phyloP scores from a whole-genome alignment of 257 asterid species.

The Ballota nigra region DNA sequence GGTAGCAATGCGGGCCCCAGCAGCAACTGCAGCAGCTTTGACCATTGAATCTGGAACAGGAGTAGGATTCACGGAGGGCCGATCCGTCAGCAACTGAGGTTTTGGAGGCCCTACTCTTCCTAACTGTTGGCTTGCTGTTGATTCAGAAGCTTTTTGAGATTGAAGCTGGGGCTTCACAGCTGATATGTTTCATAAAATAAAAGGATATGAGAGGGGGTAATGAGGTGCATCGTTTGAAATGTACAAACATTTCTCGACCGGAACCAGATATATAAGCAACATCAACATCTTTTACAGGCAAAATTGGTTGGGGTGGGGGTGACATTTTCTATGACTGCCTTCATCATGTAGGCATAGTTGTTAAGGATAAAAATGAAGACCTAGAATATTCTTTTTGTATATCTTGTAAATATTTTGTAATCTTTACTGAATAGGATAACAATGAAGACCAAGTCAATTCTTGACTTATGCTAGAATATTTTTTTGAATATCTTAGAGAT shows the following conservation, averaged over 20 bases:
- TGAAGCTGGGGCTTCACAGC: constrained; percentile 26
- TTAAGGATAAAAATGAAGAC: too few species aligned
- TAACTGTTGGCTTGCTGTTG: constrained; percentile 22
- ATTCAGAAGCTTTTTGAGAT: constrained; percentile 24
- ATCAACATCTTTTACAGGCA: neutral
- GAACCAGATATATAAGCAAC: neutral
- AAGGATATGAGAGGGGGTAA: constrained; percentile 19
- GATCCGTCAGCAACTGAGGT: constrained; percentile 32
- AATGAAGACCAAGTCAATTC: too few species aligned
- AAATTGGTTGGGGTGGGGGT: neutral
- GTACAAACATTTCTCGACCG: constrained; percentile 22
- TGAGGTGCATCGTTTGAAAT: constrained; percentile 24
- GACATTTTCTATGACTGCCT: too few species aligned
- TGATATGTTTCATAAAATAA: constrained; percentile 34
- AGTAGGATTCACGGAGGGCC: constrained; percentile 35
- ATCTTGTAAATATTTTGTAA: too few species aligned
- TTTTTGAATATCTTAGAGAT: too few species aligned
- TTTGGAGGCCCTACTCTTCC: constrained; percentile 31
- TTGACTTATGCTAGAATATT: too few species aligned
- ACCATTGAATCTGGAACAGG: constrained; percentile 55
- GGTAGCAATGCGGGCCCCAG: constrained; percentile 77
- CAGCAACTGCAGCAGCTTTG: constrained; percentile 85
- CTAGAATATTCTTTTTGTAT: too few species aligned
- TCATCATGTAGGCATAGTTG: too few species aligned
- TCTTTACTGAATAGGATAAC: too few species aligned